These are phyloP conservation scores for Furcasterigmium sp. DNA, from an alignment of 2,329 filamentous ascomycete species.

Conservation along the genomic window DNA sequence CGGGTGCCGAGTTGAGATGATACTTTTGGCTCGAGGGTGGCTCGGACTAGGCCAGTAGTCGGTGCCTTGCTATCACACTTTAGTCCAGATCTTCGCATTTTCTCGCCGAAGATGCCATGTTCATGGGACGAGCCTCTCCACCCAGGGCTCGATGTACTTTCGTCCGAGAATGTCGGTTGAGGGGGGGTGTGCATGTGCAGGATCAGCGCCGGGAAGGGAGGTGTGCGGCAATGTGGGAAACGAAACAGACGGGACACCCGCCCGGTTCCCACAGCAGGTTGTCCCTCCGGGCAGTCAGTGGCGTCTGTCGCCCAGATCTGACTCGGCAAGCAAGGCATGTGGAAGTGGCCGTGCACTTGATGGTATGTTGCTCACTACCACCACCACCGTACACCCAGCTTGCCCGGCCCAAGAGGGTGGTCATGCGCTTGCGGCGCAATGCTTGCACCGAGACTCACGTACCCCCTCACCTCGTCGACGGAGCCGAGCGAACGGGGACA, in stretches of 20 bases:
- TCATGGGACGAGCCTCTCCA: too few species aligned
- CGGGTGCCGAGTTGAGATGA: too few species aligned
- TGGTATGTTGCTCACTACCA: too few species aligned
- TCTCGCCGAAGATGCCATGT: too few species aligned
- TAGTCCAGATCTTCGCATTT: too few species aligned
- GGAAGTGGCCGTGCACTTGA: not conserved
- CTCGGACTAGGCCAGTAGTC: too few species aligned
- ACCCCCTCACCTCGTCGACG: not conserved
- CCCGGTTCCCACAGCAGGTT: not conserved
- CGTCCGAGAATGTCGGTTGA: not conserved
- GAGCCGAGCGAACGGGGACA: too few species aligned
- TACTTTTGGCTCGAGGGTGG: too few species aligned
- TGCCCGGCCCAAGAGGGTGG: not conserved
- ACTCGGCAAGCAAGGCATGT: not conserved
- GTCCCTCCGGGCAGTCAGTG: not conserved
- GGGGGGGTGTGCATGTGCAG: not conserved
- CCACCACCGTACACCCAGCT: too few species aligned
- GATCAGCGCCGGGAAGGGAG: conserved; percentile 1
- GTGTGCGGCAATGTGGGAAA: not conserved
- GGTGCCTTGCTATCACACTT: too few species aligned
- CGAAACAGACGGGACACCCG: not conserved
- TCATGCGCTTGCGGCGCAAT: not conserved
- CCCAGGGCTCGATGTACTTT: not conserved
- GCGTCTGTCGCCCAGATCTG: not conserved
- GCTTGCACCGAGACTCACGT: not conserved